Evolutionary conservation across 2,329 filamentous ascomycete species (phyloP), one percentile per base, ranked within the genome.

Genomic region (Penicillium sp.): DNA sequence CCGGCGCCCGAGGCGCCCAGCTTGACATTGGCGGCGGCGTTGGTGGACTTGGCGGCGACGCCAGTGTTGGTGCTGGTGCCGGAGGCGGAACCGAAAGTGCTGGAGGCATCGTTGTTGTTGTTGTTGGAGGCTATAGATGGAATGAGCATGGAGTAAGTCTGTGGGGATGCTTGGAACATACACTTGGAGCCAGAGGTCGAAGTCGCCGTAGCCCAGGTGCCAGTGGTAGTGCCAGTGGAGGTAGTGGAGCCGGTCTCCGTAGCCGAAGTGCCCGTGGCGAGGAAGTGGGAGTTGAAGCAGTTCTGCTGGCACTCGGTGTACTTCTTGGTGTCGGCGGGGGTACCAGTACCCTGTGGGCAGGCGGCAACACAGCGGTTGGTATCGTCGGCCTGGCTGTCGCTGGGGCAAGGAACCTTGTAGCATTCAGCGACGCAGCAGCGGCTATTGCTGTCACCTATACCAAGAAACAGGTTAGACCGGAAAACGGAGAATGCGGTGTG

Each of bases 281-380:
- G 74, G 72, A 78, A 81, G 62, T 75, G 68, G 54, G 69, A 74
- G 64, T 65, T 71, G 67, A 77, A 77, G 71, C 80, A 83, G 51
- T 64, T 61, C 46, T 75, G 68, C 62, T 78, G 72, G 66, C 80
- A 83, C 43, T 70, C 56, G 54, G 73, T 71, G 59, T 76, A 82
- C 52, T 68, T 68, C 46, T 74, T 56, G 30, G 74, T 77, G 53
- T 76, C 78, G 11, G 64, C 66, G 3, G 73, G 64, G 27, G 75
- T 71, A 40, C 79, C 79, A 56, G 74, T 72, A 48, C 80, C 80
- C 71, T 82, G 78, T 50, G 77, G 74, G 65, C 80, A 83, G 47
- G 75, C 70, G 41, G 72, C 72, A 42, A 78, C 79, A 61, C 80
- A 83, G 44, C 73, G 67, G 63, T 72, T 80, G 64, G 79, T 81